Evolutionary conservation across 331 rosid genomes (phyloP), one percentile per base, ranked within the genome.

Genomic region (Rosa hybrid): DNA sequence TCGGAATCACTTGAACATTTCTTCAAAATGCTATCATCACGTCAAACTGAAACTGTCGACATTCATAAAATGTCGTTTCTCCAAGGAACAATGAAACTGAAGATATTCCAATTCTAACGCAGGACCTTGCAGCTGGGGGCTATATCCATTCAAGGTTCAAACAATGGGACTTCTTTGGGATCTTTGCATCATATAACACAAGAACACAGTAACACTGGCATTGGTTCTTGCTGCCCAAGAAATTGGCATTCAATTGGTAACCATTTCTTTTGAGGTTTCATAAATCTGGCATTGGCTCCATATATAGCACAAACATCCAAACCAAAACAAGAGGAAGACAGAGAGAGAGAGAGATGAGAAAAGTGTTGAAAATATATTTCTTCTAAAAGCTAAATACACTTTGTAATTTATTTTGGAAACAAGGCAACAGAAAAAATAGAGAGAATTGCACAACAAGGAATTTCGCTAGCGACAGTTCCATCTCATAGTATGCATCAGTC

Each of bases 261-360:
- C 7, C 34, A 20, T 45, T 20, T 68, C 30, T 8, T 67, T 39
- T 41, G 7, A 8, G 18, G 16, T 68, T 41, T 69, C 18, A 68
- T 68, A 42, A 8, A 39, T 39, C 72, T 14, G 13, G 44, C 50
- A 39, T n/a, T n/a, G 25, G 74, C 20, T 44, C 11, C 30, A 11
- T 1, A 2, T 8, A 30, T 12, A n/a, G n/a, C 48, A 44, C 38
- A 42, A 21, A 21, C 57, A 57, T 75, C 53, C 70, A 57, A 57
- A 17, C 23, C 56, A 42, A 38, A 7, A 57, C 34, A 74, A 54
- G 2, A 8, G 18, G 21, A 46, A 78, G 38, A 71, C 74, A 83
- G 85, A 74, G 75, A 75, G 71, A 78, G 38, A 71, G 77, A 83
- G 85, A 74, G 75, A 72, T 34, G 45, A 0, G 56, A 68, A 59